A percentile compares a stretch with the other conserved stretches of the same genome.
Evolutionary conservation across 2,329 filamentous ascomycete species (phyloP).

Genomic region (Cladosporium sp.): DNA sequence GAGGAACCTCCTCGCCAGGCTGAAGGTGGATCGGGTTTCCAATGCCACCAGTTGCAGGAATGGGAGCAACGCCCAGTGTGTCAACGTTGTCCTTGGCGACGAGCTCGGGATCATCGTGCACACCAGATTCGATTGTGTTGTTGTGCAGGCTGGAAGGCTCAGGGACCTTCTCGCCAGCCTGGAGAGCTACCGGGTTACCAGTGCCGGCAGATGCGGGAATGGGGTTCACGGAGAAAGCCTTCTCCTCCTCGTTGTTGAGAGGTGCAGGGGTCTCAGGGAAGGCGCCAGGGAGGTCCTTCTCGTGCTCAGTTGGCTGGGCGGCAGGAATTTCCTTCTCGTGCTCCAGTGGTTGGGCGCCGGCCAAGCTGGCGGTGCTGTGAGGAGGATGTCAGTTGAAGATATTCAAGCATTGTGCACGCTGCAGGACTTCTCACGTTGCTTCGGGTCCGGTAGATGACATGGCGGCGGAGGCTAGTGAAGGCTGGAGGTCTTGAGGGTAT

Average conservation of each 20-base stretch:
- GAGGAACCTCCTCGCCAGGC: conserved; percentile 77
- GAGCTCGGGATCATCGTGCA: conserved; percentile 64
- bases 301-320: conserved; percentile 30
- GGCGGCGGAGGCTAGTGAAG: conserved; percentile 43
- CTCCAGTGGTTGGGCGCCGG: conserved; percentile 44
- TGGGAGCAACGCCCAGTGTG: conserved; percentile 51
- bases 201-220: conserved; percentile 54
- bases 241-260: conserved; percentile 30
- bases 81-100: conserved; percentile 19
- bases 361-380: conserved; percentile 66
- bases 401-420: conserved; percentile 51
- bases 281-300: conserved; percentile 53
- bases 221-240: conserved; percentile 53
- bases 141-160: conserved; percentile 58
- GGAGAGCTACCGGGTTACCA: conserved; percentile 75
- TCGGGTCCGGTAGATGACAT: conserved; percentile 66
- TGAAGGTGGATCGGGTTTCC: conserved; percentile 77
- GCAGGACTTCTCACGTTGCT: conserved; percentile 57
- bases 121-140: conserved; percentile 65
- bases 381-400: conserved; percentile 58
- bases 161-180: conserved; percentile 78
- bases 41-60: conserved; percentile 53
- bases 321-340: conserved; percentile 51
- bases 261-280: conserved; percentile 67
- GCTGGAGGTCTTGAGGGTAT: conserved; percentile 64